phyloP scores from a whole-genome alignment of 192 early-diverging fungal genomes.

The Backusella liffmaniae region DNA sequence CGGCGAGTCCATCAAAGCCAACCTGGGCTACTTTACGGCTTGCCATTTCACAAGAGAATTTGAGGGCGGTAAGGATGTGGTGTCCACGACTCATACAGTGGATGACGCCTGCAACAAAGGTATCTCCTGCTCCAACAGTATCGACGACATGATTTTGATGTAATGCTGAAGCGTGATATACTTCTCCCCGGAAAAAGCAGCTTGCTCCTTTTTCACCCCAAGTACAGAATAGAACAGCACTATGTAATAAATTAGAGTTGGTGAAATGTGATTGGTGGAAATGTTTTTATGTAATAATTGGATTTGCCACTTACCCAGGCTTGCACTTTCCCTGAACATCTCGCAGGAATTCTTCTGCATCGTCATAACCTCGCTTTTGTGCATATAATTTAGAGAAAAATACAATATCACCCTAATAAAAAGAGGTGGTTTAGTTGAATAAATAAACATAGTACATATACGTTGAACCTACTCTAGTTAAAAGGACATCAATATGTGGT shows the following conservation, averaged over 20 bases:
- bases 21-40: conserved; percentile 47
- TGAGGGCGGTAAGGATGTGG: conserved; percentile 25
- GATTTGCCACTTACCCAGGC: conserved; percentile 16
- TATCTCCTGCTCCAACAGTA: conserved; percentile 55
- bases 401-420: conserved; percentile 49
- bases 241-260: conserved; percentile 6
- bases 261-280: not conserved
- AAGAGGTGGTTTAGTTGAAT: not conserved
- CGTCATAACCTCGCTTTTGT: conserved; percentile 54
- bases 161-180: conserved; percentile 33
- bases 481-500: conserved; percentile 53
- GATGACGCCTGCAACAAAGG: conserved; percentile 56
- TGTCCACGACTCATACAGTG: conserved; percentile 31
- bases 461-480: conserved; percentile 31
- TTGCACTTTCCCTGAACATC: conserved; percentile 13
- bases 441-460: not conserved
- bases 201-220: conserved; percentile 61
- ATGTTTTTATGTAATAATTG: not conserved
- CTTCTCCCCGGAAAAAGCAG: conserved; percentile 36
- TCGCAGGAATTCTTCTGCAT: conserved; percentile 31
- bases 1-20: conserved; percentile 40
- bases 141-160: conserved; percentile 38
- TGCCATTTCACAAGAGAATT: conserved; percentile 47
- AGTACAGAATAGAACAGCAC: conserved; percentile 61
- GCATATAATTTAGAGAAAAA: conserved; percentile 68